A percentile compares a stretch with the other conserved stretches of the same genome.
Evolutionary conservation across 2,329 filamentous ascomycete genomes (phyloP).

Genomic region (Aspergillus viridinutans): DNA sequence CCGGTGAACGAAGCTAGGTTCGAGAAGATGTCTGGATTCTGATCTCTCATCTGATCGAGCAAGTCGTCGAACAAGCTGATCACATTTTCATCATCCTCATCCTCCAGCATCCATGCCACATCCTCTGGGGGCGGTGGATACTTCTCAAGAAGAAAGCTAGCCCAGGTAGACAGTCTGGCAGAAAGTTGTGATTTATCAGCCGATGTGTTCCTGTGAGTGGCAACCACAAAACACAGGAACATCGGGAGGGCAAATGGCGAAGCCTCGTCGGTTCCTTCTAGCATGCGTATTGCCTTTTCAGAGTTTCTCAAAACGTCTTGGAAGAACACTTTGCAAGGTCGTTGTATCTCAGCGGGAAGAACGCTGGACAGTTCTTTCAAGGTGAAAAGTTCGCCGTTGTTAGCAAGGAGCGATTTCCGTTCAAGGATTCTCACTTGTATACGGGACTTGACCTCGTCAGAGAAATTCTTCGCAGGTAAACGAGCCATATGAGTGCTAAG

Average conservation of each 20-base stretch:
- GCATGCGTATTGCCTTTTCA: slow-evolving; percentile 15
- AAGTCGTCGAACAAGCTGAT: slow-evolving; percentile 20
- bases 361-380: slow-evolving; percentile 27
- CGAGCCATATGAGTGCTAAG: slow-evolving; percentile 28
- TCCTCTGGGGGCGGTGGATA: slow-evolving; percentile 29
- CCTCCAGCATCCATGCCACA: slow-evolving; percentile 28
- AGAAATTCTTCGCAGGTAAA: slow-evolving; percentile 27
- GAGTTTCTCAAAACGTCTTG: slow-evolving; percentile 16
- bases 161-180: slow-evolving; percentile 34
- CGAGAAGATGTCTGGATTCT: slow-evolving; percentile 9
- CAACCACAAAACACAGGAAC: slow-evolving; percentile 33
- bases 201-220: slow-evolving; percentile 15
- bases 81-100: slow-evolving; percentile 24
- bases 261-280: slow-evolving; percentile 17
- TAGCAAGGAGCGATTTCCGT: slow-evolving; percentile 29
- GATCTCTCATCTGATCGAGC: slow-evolving; percentile 15
- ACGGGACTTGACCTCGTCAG: slow-evolving; percentile 23
- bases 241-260: slow-evolving; percentile 27
- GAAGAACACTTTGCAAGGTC: slow-evolving; percentile 20
- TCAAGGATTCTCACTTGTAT: slow-evolving; percentile 31
- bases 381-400: slow-evolving; percentile 35
- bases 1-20: slow-evolving; percentile 16
- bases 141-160: slow-evolving; percentile 31
- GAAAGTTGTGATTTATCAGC: slow-evolving; percentile 20
- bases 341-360: slow-evolving; percentile 26